Percentiles rank a stretch among this genome's conserved stretches.
Evolutionary conservation across 2,329 filamentous ascomycete species (phyloP).

Genomic region (Macrophomina tecta): DNA sequence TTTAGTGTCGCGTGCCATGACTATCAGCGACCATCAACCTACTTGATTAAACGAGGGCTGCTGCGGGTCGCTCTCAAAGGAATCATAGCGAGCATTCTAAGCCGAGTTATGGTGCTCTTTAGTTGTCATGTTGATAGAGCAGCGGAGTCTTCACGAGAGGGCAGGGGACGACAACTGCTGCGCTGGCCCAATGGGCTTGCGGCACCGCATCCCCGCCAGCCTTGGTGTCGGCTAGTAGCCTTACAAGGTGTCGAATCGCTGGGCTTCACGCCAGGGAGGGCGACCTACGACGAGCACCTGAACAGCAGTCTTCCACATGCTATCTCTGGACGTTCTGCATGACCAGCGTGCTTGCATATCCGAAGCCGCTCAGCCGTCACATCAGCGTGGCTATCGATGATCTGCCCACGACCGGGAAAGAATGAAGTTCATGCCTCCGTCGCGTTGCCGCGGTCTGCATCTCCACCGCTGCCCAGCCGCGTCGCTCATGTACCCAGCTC

Average conservation of each 20-base stretch:
- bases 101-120: slow-evolving; percentile 16
- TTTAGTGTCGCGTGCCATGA: slow-evolving; percentile 16
- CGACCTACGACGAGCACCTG: slow-evolving; percentile 21
- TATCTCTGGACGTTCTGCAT: slow-evolving; percentile 1
- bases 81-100: slow-evolving; percentile 8
- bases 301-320: slow-evolving; percentile 4
- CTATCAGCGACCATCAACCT: slow-evolving; percentile 24
- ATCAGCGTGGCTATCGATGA: slow-evolving; percentile 15
- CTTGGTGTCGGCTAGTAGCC: slow-evolving; percentile 18
- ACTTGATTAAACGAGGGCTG: slow-evolving; percentile 17
- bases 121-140: slow-evolving; percentile 16
- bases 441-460: slow-evolving; percentile 7
- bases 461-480: slow-evolving; percentile 22
- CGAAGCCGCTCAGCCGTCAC: background rate
- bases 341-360: slow-evolving; percentile 1
- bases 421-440: slow-evolving; percentile 22
- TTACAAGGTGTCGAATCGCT: slow-evolving; percentile 24
- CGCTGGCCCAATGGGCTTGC: slow-evolving; percentile 26
- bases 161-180: slow-evolving; percentile 21
- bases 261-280: background rate
- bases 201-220: slow-evolving; percentile 17
- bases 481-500: slow-evolving; percentile 19
- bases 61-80: slow-evolving; percentile 12
- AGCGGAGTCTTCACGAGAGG: slow-evolving; percentile 4
- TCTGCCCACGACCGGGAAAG: slow-evolving; percentile 7